Evolutionary conservation across 2,329 filamentous ascomycete genomes (phyloP), one percentile per base, ranked within the genome.

Genomic region (Sclerotinia glacialis): DNA sequence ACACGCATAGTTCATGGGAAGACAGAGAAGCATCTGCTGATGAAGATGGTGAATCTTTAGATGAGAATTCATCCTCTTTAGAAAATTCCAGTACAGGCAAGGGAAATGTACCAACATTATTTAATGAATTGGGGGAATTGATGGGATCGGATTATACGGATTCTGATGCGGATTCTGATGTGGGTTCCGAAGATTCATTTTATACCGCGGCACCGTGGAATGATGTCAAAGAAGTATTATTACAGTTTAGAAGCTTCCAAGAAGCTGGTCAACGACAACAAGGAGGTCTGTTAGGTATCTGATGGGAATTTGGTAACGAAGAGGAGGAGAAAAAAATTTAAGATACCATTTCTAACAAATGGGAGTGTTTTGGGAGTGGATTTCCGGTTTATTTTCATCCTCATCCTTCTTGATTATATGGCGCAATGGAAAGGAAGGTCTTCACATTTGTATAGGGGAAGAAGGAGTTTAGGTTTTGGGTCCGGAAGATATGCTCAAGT

Each of bases 121-220:
- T 64, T 21, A 64, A 64, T 34, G 62, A 64, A 56, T 42, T 64
- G 18, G 62, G 62, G 12, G 42, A 64, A 26, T 56, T 64, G 40
- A 64, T 64, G 52, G 62, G 23, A 3, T 54, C 49, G 2, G 62
- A 64, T 23, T 64, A 37, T 28, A 40, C 52, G 26, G 62, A 64
- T 40, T 47, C 56, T 11, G 59, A 52, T 7, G 8, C 40, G 28
- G 52, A 58, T 49, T 64, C 62, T 5, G 62, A 64, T n/a, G 62
- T 55, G 3, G 62, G 52, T 9, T 64, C 62, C 7, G 62, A 64
- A 14, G 62, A 64, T 56, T 64, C 62, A 5, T 64, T 64, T 21
- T 49, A 64, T 37, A 64, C 62, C 12, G 62, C 62, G 8, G 62
- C 62, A 21, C 62, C 62, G 28, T 64, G 62, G 62, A 55, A 31